phyloP scores from a whole-genome alignment of 176 grass and related monocot species.

The Coix lacrymajobi region DNA sequence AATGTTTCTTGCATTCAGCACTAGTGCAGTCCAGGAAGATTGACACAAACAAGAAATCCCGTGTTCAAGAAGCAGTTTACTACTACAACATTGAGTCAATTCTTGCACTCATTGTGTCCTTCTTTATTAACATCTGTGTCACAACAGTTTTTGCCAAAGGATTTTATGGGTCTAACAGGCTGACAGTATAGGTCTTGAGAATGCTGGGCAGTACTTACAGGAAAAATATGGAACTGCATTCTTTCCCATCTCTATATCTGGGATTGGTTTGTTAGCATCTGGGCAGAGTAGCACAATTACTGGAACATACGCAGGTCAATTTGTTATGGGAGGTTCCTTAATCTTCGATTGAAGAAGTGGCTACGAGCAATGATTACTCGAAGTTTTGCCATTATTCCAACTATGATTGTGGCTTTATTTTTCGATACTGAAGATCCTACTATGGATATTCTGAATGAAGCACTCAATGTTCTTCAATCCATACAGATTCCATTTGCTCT shows the following conservation, averaged over 20 bases:
- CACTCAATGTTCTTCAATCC: conserved; percentile 95
- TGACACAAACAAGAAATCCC: conserved; percentile 66
- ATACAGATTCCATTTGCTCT: conserved; percentile 97
- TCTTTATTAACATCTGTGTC: conserved; percentile 89
- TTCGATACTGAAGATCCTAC: conserved; percentile 89
- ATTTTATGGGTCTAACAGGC: conserved; percentile 75
- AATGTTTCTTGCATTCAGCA: conserved; percentile 88
- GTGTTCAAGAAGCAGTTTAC: conserved; percentile 75
- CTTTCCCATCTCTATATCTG: conserved; percentile 96
- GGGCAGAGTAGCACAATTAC: conserved; percentile 95
- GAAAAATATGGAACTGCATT: conserved; percentile 70
- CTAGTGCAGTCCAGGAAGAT: conserved; percentile 90
- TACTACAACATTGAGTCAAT: conserved; percentile 91
- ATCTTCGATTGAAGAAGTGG: conserved; percentile 97
- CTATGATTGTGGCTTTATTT: conserved; percentile 85
- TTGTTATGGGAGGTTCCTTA: conserved; percentile 90
- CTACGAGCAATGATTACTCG: conserved; percentile 76
- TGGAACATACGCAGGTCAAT: conserved; percentile 89
- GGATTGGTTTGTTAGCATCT: conserved; percentile 87
- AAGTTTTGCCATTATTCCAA: conserved; percentile 85
- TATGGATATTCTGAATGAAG: conserved; percentile 88
- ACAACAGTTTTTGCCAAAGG: conserved; percentile 89
- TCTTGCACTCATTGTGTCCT: conserved; percentile 68
- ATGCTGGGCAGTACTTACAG: conserved; percentile 87
- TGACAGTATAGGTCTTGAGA: conserved; percentile 74